A percentile compares a stretch with the other conserved stretches of the same genome.
Conservation (phyloP, 352 stramenopile genomes). For the Thalassiosira delicatula region DNA sequence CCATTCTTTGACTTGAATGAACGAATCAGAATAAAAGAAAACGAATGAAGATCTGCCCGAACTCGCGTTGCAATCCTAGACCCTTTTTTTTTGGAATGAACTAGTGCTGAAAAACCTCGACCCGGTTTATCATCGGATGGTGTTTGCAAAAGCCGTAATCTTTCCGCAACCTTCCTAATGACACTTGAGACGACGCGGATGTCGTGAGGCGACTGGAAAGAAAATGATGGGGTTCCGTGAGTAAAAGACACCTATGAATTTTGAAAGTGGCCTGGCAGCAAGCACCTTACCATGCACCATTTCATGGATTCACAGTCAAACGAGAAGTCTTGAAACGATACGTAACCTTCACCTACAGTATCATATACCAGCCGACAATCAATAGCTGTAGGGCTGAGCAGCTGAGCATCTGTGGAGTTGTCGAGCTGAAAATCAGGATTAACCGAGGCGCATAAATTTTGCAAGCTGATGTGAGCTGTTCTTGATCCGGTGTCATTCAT, state of each 20-base stretch:
- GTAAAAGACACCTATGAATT: not conserved
- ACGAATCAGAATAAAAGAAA: slow-evolving; percentile 73
- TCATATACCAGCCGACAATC: slow-evolving; percentile 76
- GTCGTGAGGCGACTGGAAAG: slow-evolving; percentile 73
- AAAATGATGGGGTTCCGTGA: not conserved
- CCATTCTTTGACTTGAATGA: slow-evolving; percentile 67
- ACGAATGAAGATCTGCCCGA: slow-evolving; percentile 62
- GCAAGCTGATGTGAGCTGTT: slow-evolving; percentile 76
- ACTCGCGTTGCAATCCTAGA: slow-evolving; percentile 78
- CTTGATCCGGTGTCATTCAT: slow-evolving; percentile 69
- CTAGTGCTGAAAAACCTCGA: slow-evolving; percentile 38
- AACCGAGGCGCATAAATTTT: slow-evolving; percentile 72
- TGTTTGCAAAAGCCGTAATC: slow-evolving; percentile 43
- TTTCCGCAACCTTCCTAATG: slow-evolving; percentile 65
- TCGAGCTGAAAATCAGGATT: slow-evolving; percentile 58
- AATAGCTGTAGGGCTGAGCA: slow-evolving; percentile 66
- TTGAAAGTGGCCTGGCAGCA: not conserved
- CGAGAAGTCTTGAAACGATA: slow-evolving; percentile 77
- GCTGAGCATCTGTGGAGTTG: slow-evolving; percentile 49
- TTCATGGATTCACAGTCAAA: slow-evolving; percentile 75
- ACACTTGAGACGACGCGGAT: slow-evolving; percentile 70
- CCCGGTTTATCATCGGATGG: not conserved
- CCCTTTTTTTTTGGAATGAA: slow-evolving; percentile 72
- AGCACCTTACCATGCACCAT: slow-evolving; percentile 35
- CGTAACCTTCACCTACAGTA: slow-evolving; percentile 70